phyloP scores from a whole-genome alignment of 2,329 filamentous ascomycete species.

The Cytospora schulzeri region DNA sequence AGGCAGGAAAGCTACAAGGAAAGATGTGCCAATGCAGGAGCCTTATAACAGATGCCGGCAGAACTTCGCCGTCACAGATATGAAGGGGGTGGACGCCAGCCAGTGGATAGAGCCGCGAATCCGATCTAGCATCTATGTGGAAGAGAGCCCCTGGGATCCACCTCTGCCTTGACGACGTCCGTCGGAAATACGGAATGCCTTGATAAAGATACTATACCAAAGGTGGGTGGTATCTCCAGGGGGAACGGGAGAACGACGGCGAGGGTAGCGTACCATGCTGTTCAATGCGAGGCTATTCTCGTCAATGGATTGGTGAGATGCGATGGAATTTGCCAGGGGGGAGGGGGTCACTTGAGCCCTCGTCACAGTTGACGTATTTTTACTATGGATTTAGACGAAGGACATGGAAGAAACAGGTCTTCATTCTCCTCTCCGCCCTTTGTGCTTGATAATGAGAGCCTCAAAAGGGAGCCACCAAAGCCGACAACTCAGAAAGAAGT shows the following conservation, averaged over 20 bases:
- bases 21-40: background rate
- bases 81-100: conserved; percentile 9
- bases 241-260: background rate
- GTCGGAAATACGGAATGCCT: conserved; percentile 2
- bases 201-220: background rate
- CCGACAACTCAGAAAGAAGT: background rate
- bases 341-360: background rate
- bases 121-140: conserved; percentile 13
- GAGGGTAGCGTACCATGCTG: background rate
- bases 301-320: background rate
- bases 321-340: background rate
- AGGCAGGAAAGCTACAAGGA: background rate
- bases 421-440: background rate
- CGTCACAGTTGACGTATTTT: conserved; percentile 16
- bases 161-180: background rate
- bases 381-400: conserved; percentile 1
- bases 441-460: background rate
- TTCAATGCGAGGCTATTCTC: background rate
- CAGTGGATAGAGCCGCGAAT: conserved; percentile 6
- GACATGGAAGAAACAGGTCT: background rate
- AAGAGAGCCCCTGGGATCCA: conserved; percentile 13
- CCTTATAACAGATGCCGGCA: background rate
- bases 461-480: conserved; percentile 10
- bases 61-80: background rate
- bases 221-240: background rate